phyloP scores from a whole-genome alignment of 2,329 filamentous ascomycete species.

The Ploettnerulaceae sp. region DNA sequence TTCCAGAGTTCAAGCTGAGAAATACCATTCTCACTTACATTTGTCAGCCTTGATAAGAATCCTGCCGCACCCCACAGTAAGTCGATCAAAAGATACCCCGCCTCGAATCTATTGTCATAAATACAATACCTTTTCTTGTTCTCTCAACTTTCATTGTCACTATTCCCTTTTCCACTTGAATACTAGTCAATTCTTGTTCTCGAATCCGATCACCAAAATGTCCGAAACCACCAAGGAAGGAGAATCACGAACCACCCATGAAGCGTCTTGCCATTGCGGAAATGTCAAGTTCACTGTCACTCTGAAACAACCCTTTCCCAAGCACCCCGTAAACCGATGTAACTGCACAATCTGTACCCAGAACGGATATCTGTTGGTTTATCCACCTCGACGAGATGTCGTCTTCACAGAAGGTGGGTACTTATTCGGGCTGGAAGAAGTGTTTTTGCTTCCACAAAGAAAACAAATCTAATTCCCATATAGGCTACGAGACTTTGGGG shows the following conservation, averaged over 20 bases:
- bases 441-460: background rate
- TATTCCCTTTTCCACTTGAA: background rate
- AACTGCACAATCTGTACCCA: slow-evolving; percentile 62
- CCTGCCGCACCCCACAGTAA: background rate
- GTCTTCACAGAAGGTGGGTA: slow-evolving; percentile 14
- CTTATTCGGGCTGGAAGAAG: background rate
- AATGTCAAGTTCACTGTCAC: slow-evolving; percentile 46
- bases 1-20: too few relatives aligned
- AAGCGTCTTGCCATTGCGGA: slow-evolving; percentile 53
- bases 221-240: slow-evolving; percentile 1
- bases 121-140: too few relatives aligned
- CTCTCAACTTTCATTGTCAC: too few relatives aligned
- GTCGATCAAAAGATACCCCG: background rate
- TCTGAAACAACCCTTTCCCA: slow-evolving; percentile 43
- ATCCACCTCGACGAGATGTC: slow-evolving; percentile 24
- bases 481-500: slow-evolving; percentile 14
- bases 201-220: background rate
- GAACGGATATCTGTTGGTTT: slow-evolving; percentile 42
- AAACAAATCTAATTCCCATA: background rate
- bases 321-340: slow-evolving; percentile 52
- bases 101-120: too few relatives aligned
- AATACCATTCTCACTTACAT: background rate
- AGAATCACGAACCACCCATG: slow-evolving; percentile 37
- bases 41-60: slow-evolving; percentile 1
- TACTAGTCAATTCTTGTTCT: background rate